Evolutionary conservation across 2,329 filamentous ascomycete species (phyloP).

Genomic region (Thelonectria olida): DNA sequence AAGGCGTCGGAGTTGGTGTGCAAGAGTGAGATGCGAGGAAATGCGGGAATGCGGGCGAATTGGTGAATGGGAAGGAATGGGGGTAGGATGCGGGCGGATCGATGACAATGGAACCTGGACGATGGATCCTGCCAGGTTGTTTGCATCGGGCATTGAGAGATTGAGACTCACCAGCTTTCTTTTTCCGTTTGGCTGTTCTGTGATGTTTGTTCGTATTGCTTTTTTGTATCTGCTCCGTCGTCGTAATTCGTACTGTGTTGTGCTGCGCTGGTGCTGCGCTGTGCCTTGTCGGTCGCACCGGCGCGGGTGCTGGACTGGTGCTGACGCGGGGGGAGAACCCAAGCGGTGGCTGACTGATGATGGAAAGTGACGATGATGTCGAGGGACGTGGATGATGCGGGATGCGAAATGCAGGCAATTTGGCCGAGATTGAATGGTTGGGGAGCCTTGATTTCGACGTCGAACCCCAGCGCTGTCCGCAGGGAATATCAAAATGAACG

Average conservation of each 20-base stretch:
- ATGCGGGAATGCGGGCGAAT: slow-evolving; percentile 23
- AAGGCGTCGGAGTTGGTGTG: slow-evolving; percentile 6
- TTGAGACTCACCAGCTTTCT: slow-evolving; percentile 12
- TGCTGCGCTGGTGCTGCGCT: slow-evolving; percentile 7
- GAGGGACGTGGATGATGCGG: slow-evolving; percentile 7
- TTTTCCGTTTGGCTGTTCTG: slow-evolving; percentile 2
- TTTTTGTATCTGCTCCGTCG: not conserved
- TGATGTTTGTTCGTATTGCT: slow-evolving; percentile 3
- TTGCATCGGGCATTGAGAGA: not conserved
- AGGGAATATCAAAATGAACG: slow-evolving; percentile 10
- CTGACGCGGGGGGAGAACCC: not conserved
- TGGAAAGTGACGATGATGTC: not conserved
- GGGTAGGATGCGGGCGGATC: slow-evolving; percentile 14
- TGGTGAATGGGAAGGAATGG: slow-evolving; percentile 7
- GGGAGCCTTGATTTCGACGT: not conserved
- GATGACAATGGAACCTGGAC: slow-evolving; percentile 16
- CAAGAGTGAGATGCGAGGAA: slow-evolving; percentile 13
- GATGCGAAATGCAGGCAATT: slow-evolving; percentile 10
- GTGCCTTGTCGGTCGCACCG: slow-evolving; percentile 13
- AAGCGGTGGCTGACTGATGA: slow-evolving; percentile 6
- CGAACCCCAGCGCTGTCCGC: not conserved
- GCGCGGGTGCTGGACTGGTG: slow-evolving; percentile 13
- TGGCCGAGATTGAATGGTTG: not conserved
- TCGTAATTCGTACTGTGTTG: slow-evolving; percentile 1
- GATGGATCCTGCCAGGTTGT: slow-evolving; percentile 8